phyloP scores from a whole-genome alignment of 192 early-diverging fungal species.

The Pilaira anomala region DNA sequence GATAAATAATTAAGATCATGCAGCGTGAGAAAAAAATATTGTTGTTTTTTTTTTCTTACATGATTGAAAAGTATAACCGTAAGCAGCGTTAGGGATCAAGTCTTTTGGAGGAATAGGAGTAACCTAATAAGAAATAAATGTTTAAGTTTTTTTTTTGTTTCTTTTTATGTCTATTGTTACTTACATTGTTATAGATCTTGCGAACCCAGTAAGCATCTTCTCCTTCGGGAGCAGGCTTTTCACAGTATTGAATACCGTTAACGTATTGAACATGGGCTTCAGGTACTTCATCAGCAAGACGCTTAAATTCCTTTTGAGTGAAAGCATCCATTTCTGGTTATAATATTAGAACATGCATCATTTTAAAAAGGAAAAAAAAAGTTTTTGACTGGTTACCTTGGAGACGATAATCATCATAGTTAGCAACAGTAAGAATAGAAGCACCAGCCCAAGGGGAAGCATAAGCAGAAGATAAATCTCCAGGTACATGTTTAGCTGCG shows the following conservation, averaged over 20 bases:
- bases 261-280: slow-evolving; percentile 39
- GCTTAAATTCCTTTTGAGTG: slow-evolving; percentile 29
- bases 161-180: no score
- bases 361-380: background rate
- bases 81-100: slow-evolving; percentile 4
- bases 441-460: slow-evolving; percentile 58
- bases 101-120: slow-evolving; percentile 21
- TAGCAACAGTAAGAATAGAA: slow-evolving; percentile 25
- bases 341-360: background rate
- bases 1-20: background rate
- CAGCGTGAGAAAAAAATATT: background rate
- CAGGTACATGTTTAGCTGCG: slow-evolving; percentile 56
- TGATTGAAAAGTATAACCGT: slow-evolving; percentile 31
- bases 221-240: slow-evolving; percentile 16
- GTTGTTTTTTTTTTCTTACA: slow-evolving; percentile 7
- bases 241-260: slow-evolving; percentile 40
- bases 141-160: no score
- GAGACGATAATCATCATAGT: slow-evolving; percentile 31
- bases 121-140: background rate
- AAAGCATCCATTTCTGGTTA: slow-evolving; percentile 38
- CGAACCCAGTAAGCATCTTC: slow-evolving; percentile 40
- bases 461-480: slow-evolving; percentile 47
- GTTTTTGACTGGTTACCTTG: slow-evolving; percentile 31
- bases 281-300: slow-evolving; percentile 22
- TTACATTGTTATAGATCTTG: slow-evolving; percentile 44